These are phyloP conservation scores for Vaccinium darrowii DNA, from an alignment of 148 eudicot species.

Conservation along the genomic window DNA sequence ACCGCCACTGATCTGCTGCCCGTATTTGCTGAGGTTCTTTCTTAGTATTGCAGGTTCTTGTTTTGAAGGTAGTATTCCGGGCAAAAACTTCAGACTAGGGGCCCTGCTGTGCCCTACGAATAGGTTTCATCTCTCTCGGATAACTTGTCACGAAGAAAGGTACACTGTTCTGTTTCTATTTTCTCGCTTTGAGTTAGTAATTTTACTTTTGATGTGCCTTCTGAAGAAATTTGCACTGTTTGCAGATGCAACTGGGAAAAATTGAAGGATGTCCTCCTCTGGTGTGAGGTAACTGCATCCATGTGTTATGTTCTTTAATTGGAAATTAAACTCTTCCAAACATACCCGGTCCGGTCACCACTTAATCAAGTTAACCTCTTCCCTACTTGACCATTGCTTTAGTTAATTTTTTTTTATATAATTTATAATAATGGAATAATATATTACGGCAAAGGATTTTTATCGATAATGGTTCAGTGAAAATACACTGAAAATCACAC, in stretches of 20 bases:
- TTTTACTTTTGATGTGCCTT: not conserved
- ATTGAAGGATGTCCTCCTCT: not conserved
- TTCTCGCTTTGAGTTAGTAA: not conserved
- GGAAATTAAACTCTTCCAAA: not conserved
- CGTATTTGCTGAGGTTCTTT: conserved; percentile 8
- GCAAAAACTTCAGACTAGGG: not conserved
- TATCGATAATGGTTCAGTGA: not conserved
- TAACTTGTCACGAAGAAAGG: not conserved
- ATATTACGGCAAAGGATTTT: not conserved
- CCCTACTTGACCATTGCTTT: not conserved
- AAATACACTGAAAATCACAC: too few species aligned
- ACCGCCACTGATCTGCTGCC: not conserved
- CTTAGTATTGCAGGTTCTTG: conserved; percentile 11
- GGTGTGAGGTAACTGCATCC: not conserved
- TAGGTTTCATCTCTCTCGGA: not conserved
- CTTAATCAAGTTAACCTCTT: not conserved
- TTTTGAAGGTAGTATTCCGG: not conserved
- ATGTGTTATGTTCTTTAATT: not conserved
- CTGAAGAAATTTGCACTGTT: not conserved
- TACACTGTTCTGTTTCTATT: not conserved
- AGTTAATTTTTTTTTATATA: not conserved
- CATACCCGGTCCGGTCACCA: not conserved
- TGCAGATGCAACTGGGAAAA: conserved; percentile 4
- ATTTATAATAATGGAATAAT: not conserved
- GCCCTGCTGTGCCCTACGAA: not conserved